Base-by-base conservation (phyloP, 305 asterid genomes). In the Solanum hybrid region DNA sequence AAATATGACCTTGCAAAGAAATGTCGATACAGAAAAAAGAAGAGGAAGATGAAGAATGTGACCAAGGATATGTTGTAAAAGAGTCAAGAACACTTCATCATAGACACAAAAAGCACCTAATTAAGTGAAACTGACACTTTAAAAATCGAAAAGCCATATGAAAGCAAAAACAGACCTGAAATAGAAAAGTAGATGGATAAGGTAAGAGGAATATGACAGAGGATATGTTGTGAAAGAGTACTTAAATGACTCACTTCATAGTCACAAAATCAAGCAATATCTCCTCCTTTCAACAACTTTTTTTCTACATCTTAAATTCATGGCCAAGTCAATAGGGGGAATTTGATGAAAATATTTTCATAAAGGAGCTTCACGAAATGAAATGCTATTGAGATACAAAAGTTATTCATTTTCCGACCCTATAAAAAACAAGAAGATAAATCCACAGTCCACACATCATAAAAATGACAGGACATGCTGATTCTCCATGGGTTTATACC, bases 401-500 rank as follows among this genome's bases (percentile, higher is more conserved):
- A 57, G 75, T 32, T 29, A 14, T 29, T 15, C 51, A 88, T 24
- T 89, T 27, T 32, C 1, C 75, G 77, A 73, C 84, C 90, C 26
- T 10, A 37, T 76, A 41, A 85, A 32, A 77, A 90, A 4, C 10
- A 79, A 22, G 84, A 79, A 33, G 14, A 79, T 4, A 33, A 9
- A 32, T 15, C 1, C 27, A 33, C 2, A 17, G 15, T 27, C 57
- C 32, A 36, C 20, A n/a, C 32, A 37, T 11, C 87, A 81, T 45
- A 81, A 6, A 92, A 27, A 13, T 76, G 7, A 8, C 12, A 38
- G 93, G 91, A 93, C 89, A 93, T 93, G 94, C 92, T 89, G 81
- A 89, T 80, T 87, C 89, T 90, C 81, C 70, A 20, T 26, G 32
- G 90, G 92, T 87, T 93, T 93, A 90, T 91, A 90, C 94, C 68